phyloP scores from a whole-genome alignment of 169 alveolate species.

The Eimeria maxima region DNA sequence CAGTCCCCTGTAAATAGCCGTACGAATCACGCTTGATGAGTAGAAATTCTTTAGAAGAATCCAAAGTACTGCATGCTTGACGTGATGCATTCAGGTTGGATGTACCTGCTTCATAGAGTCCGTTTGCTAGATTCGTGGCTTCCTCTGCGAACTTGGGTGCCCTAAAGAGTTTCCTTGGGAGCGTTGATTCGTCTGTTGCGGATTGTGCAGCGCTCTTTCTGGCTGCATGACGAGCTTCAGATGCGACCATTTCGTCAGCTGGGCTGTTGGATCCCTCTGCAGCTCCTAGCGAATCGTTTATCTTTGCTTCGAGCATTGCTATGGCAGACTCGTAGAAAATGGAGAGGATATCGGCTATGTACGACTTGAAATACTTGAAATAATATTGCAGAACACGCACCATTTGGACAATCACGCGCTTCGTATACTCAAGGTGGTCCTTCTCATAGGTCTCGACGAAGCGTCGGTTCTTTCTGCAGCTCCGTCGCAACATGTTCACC shows the following conservation, averaged over 20 bases:
- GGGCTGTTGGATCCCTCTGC: conserved; percentile 37
- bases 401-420: conserved; percentile 55
- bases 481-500: background rate
- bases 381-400: conserved; percentile 26
- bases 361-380: conserved; percentile 54
- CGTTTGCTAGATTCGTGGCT: conserved; percentile 48
- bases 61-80: too few species aligned
- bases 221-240: conserved; percentile 50
- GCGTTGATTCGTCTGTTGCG: conserved; percentile 8
- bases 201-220: conserved; percentile 35
- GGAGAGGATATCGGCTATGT: conserved; percentile 62
- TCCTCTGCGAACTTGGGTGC: conserved; percentile 35
- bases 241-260: conserved; percentile 56
- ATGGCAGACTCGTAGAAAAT: conserved; percentile 71
- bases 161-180: conserved; percentile 44
- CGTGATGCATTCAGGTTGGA: background rate
- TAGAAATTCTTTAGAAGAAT: too few species aligned
- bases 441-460: background rate
- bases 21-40: background rate
- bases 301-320: conserved; percentile 60
- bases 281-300: background rate
- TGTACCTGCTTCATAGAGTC: conserved; percentile 34
- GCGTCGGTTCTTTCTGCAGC: conserved; percentile 23
- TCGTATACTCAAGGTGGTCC: background rate
- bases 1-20: too few species aligned